Evolutionary conservation across 768 basidiomycete species (phyloP).

Genomic region (Tulasnella sp.): DNA sequence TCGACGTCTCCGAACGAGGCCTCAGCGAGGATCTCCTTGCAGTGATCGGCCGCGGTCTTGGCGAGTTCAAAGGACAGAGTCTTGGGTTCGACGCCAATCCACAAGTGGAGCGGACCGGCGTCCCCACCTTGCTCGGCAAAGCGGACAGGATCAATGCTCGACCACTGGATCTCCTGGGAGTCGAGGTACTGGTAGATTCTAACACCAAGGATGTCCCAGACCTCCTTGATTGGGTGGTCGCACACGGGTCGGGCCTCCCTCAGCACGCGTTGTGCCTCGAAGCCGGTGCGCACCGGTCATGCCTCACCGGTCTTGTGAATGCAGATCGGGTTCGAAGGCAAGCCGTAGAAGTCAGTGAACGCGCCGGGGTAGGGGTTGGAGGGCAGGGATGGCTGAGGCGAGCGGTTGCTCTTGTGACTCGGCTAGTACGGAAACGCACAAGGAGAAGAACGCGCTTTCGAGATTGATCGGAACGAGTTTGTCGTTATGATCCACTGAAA

Average conservation of each 20-base stretch:
- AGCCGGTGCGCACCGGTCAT: constrained; percentile 1
- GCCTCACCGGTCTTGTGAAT: constrained; percentile 5
- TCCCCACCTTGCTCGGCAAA: constrained; percentile 11
- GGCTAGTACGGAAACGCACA: too few relatives aligned
- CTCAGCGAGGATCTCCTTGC: constrained; percentile 6
- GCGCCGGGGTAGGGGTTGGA: too few relatives aligned
- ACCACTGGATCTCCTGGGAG: constrained; percentile 24
- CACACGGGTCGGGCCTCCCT: constrained; percentile 13
- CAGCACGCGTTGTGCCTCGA: neutral
- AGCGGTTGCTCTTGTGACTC: too few relatives aligned
- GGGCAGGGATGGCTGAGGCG: too few relatives aligned
- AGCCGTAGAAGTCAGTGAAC: constrained; percentile 18
- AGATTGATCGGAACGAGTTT: too few relatives aligned
- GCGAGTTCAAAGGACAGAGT: constrained; percentile 3
- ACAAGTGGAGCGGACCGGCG: constrained; percentile 12
- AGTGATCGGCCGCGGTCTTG: constrained; percentile 2
- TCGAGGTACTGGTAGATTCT: constrained; percentile 24
- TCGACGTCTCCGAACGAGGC: constrained; percentile 5
- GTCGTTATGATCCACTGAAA: too few relatives aligned
- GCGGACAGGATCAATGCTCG: constrained; percentile 16
- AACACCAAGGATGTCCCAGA: constrained; percentile 23
- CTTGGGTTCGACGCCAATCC: constrained; percentile 15
- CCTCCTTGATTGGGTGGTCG: neutral
- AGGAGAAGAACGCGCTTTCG: too few relatives aligned
- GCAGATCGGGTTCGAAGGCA: constrained; percentile 8